These are phyloP conservation scores for Forsythia suspensa DNA, from an alignment of 257 asterid genomes.

Conservation along the genomic window DNA sequence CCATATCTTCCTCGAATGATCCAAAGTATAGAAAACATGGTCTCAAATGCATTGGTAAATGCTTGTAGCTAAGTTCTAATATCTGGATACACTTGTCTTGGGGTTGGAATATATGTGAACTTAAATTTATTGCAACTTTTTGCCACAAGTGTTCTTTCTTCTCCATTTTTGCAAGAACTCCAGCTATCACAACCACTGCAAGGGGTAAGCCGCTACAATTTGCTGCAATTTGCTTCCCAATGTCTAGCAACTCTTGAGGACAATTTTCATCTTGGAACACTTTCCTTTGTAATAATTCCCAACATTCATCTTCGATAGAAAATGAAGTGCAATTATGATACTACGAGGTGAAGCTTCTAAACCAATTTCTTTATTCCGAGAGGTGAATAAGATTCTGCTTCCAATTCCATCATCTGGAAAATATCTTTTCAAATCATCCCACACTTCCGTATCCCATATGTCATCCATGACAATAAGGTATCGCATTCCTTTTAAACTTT, in stretches of 20 bases:
- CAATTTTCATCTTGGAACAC: constrained; percentile 11
- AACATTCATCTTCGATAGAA: neutral
- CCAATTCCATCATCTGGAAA: constrained; percentile 6
- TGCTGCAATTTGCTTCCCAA: neutral
- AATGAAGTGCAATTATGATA: neutral
- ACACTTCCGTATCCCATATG: constrained; percentile 12
- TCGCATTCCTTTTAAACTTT: neutral
- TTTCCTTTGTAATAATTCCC: neutral
- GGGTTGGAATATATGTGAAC: neutral
- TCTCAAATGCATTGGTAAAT: neutral
- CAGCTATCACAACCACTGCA: neutral
- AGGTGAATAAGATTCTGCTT: constrained; percentile 28
- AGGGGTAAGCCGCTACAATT: constrained; percentile 16
- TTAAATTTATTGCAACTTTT: neutral
- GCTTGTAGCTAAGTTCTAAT: neutral
- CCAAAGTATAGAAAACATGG: neutral
- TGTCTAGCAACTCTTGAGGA: neutral
- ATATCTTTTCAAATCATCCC: neutral
- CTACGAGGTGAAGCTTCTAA: neutral
- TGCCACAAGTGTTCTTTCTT: neutral
- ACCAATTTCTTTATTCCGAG: constrained; percentile 1
- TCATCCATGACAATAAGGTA: constrained; percentile 27
- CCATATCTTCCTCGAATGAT: neutral
- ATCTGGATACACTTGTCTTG: neutral
- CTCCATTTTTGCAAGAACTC: neutral